Conservation (phyloP, 176 grass and related monocot species). For the Musa acuminata region DNA sequence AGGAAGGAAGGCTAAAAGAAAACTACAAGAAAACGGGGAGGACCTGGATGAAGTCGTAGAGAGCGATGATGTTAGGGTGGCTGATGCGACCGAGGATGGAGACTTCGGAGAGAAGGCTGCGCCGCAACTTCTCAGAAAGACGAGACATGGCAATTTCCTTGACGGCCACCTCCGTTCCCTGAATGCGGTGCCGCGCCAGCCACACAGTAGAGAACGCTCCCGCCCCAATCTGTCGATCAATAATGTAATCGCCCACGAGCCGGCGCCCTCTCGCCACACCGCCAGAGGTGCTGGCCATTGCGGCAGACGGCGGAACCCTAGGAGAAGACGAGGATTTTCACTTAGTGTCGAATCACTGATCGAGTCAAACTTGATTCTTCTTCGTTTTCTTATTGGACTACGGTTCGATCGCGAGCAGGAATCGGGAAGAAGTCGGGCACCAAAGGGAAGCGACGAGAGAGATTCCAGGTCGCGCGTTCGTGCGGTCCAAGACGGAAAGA, state of each 20-base stretch:
- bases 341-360: too few relatives aligned
- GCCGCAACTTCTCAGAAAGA: slow-evolving; percentile 69
- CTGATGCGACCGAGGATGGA: slow-evolving; percentile 63
- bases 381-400: too few relatives aligned
- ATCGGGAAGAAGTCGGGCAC: too few relatives aligned
- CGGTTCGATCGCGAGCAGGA: too few relatives aligned
- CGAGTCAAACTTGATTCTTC: too few relatives aligned
- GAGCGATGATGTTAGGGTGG: slow-evolving; percentile 81
- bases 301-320: background rate
- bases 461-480: too few relatives aligned
- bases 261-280: slow-evolving; percentile 10
- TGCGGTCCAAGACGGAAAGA: too few relatives aligned
- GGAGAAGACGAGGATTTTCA: background rate
- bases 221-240: slow-evolving; percentile 51
- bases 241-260: slow-evolving; percentile 66
- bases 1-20: background rate
- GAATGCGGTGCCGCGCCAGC: slow-evolving; percentile 37
- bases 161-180: slow-evolving; percentile 62
- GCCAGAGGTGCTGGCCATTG: background rate
- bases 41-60: slow-evolving; percentile 67
- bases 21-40: background rate
- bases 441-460: too few relatives aligned
- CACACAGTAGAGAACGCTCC: slow-evolving; percentile 86
- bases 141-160: slow-evolving; percentile 87
- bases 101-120: slow-evolving; percentile 87